phyloP scores from a whole-genome alignment of 2,329 filamentous ascomycete genomes.

The Ascocoryne sarcoides region DNA sequence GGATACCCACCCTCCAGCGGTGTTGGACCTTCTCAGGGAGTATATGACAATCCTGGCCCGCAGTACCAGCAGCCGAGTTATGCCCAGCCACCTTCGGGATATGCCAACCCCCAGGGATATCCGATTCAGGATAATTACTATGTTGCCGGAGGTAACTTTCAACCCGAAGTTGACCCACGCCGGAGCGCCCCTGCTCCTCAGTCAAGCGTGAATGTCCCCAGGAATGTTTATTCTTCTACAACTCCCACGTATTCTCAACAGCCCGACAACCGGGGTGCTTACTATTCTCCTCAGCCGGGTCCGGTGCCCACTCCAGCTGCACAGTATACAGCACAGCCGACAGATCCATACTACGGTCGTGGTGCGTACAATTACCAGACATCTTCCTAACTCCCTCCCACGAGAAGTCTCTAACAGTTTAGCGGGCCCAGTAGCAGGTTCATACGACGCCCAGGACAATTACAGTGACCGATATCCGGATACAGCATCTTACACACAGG shows the following conservation, averaged over 20 bases:
- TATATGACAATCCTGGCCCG: conserved; percentile 20
- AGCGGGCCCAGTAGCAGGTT: conserved; percentile 21
- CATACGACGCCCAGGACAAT: conserved; percentile 19
- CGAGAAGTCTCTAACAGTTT: conserved; percentile 27
- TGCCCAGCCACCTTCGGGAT: conserved; percentile 19
- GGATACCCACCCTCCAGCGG: conserved; percentile 17
- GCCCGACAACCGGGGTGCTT: conserved; percentile 10
- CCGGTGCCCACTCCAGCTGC: conserved; percentile 27
- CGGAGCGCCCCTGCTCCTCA: conserved; percentile 12
- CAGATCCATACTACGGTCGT: conserved; percentile 49
- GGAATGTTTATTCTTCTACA: conserved; percentile 14
- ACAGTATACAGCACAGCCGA: conserved; percentile 34
- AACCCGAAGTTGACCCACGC: conserved; percentile 9
- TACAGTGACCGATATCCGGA: conserved; percentile 19
- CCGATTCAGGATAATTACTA: conserved; percentile 22
- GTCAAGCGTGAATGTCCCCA: conserved; percentile 13
- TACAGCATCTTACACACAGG: conserved; percentile 15
- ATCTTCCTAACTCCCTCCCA: conserved; percentile 12
- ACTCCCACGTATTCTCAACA: conserved; percentile 13
- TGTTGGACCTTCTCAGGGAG: conserved; percentile 16
- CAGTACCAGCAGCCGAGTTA: conserved; percentile 17
- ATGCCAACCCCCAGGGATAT: conserved; percentile 20
- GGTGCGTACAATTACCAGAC: conserved; percentile 42
- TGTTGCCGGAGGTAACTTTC: conserved; percentile 22
- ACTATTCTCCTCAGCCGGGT: conserved; percentile 21